Evolutionary conservation across 805 yeast genomes (phyloP), one percentile per base, ranked within the genome.

Genomic region (Kregervanrija pseudodelftensis): DNA sequence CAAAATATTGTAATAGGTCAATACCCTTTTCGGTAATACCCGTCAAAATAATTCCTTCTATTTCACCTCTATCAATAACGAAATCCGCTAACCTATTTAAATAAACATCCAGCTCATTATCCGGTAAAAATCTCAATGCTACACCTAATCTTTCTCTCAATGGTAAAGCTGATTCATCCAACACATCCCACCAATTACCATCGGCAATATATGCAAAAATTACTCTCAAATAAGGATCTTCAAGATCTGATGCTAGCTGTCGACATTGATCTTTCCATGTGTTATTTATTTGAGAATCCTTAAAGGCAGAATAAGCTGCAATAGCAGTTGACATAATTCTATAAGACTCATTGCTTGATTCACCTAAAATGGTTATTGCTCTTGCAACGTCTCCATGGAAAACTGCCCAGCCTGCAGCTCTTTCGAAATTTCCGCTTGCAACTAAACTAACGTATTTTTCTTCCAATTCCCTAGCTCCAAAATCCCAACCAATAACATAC

Each of bases 391-490:
- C 86, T 7, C 95, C 96, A 59, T 87, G 91, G 62, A 91, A 91
- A 0, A 89, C 90, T 0, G 97, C 97, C 95, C 96, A 87, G 0
- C 95, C 98, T 1, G 97, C 99, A 1, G 99, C 98, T 58, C 91
- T 82, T 49, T 89, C 95, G 49, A 75, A 76, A 47, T 77, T 74
- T 0, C 85, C 89, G 12, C 67, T 61, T 0, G 66, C 62, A 16
- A 82, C 77, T 36, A 91, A 69, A 36, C 70, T 68, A 16, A 66
- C 64, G 35, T 85, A 72, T 49, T 82, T 80, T 35, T 75, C 79
- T 51, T 89, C 95, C 49, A 88, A 73, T 58, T 87, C 95, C 22
- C 76, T 67, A 13, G 77, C 75, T 2, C 88, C 80, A 54, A 86
- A 80, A 55, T 86, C 88, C 95, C 96, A 90, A 2, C 98, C 98